These are phyloP conservation scores for Suhomyces tanzawaensis DNA, from an alignment of 805 yeast species.

Conservation along the genomic window DNA sequence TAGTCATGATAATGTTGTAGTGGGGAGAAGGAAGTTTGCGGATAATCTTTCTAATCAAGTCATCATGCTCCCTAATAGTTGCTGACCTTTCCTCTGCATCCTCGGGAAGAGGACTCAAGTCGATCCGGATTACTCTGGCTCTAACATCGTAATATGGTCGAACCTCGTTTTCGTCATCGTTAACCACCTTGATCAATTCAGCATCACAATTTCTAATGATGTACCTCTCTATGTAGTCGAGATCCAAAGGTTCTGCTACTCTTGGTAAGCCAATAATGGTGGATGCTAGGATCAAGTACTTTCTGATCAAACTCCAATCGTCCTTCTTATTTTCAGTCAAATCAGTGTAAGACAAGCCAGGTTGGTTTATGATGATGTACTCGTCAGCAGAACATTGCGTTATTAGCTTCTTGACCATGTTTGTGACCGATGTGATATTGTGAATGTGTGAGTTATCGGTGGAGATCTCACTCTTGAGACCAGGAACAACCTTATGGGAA, in stretches of 20 bases:
- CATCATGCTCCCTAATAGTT: slow-evolving; percentile 42
- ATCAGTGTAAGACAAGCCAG: slow-evolving; percentile 34
- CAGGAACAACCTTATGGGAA: slow-evolving; percentile 38
- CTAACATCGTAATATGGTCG: slow-evolving; percentile 60
- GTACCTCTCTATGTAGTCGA: slow-evolving; percentile 40
- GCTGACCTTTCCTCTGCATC: slow-evolving; percentile 20
- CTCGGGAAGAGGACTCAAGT: slow-evolving; percentile 48
- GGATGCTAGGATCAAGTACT: slow-evolving; percentile 55
- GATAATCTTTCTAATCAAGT: slow-evolving; percentile 51
- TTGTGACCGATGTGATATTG: slow-evolving; percentile 25
- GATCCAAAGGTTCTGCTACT: slow-evolving; percentile 39
- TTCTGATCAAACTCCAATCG: slow-evolving; percentile 48
- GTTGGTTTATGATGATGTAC: slow-evolving; percentile 37
- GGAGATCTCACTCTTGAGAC: slow-evolving; percentile 22
- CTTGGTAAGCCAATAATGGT: slow-evolving; percentile 60
- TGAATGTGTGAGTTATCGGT: slow-evolving; percentile 21
- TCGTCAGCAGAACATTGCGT: slow-evolving; percentile 40
- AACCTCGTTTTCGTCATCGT: slow-evolving; percentile 44
- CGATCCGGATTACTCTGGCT: slow-evolving; percentile 59
- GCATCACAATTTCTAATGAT: slow-evolving; percentile 54
- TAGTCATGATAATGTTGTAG: slow-evolving; percentile 57
- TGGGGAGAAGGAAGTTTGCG: slow-evolving; percentile 75
- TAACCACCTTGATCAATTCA: slow-evolving; percentile 33
- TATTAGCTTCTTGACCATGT: slow-evolving; percentile 33
- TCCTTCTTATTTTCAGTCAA: slow-evolving; percentile 28